These are phyloP conservation scores for Celoporthe dispersa DNA, from an alignment of 2,329 filamentous ascomycete genomes.

Conservation along the genomic window DNA sequence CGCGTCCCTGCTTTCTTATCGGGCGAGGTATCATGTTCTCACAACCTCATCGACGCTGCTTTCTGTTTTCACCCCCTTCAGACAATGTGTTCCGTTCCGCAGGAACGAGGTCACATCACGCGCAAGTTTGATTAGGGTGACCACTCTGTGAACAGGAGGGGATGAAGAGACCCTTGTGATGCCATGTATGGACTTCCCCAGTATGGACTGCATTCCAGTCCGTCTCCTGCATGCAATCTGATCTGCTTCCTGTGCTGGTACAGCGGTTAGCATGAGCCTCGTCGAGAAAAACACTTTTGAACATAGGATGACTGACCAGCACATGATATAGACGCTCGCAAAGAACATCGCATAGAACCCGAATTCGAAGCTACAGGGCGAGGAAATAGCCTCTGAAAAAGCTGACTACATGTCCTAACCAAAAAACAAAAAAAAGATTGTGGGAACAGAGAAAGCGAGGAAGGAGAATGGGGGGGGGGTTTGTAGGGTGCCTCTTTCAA, in stretches of 20 bases:
- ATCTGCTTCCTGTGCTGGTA: not conserved
- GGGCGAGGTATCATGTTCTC: not conserved
- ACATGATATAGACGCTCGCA: not conserved
- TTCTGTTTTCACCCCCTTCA: not conserved
- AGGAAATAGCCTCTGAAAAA: not conserved
- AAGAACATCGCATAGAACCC: not conserved
- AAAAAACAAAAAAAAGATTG: not conserved
- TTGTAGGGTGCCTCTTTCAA: not conserved
- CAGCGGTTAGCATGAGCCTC: not conserved
- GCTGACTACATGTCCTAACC: not conserved
- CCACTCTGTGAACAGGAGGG: not conserved
- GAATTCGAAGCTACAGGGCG: not conserved
- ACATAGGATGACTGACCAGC: not conserved
- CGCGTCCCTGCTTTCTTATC: not conserved
- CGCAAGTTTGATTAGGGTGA: not conserved
- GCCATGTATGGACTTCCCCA: not conserved
- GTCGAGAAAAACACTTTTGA: not conserved
- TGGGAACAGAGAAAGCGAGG: not conserved
- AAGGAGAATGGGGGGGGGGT: too few species aligned
- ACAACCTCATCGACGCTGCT: not conserved
- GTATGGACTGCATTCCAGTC: not conserved
- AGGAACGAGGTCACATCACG: not conserved
- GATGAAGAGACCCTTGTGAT: not conserved
- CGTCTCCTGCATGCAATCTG: not conserved
- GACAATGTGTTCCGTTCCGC: not conserved